These are phyloP conservation scores for Usnea hakonensis DNA, from an alignment of 495 filamentous ascomycete genomes.

Conservation along the genomic window DNA sequence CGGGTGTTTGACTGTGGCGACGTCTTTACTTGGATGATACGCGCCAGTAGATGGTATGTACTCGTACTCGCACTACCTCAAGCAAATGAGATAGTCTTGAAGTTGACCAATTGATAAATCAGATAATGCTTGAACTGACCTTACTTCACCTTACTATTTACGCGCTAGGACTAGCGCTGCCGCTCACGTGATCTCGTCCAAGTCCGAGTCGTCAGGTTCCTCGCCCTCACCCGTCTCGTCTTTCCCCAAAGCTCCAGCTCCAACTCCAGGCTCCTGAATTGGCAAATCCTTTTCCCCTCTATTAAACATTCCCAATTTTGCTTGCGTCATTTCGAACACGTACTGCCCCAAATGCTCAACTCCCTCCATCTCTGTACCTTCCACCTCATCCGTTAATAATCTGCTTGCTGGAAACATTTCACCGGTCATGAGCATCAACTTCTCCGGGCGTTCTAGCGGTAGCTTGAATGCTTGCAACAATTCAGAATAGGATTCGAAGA, in stretches of 20 bases:
- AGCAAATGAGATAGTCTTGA: not conserved
- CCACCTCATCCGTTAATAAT: constrained; percentile 48
- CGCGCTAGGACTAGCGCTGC: not conserved
- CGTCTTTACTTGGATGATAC: too few species aligned
- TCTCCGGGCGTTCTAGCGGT: constrained; percentile 62
- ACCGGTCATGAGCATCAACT: constrained; percentile 69
- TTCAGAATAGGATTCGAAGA: constrained; percentile 86
- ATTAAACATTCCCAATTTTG: constrained; percentile 61
- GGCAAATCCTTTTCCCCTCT: constrained; percentile 34
- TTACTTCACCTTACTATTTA: not conserved
- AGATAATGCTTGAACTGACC: not conserved
- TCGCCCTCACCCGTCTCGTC: constrained; percentile 31
- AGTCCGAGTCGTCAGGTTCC: constrained; percentile 1
- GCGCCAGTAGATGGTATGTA: too few species aligned
- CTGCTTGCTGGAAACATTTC: constrained; percentile 76
- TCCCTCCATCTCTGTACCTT: constrained; percentile 65
- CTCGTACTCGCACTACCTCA: not conserved
- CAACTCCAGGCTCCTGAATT: constrained; percentile 36
- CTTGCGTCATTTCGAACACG: constrained; percentile 92
- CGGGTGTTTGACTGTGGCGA: not conserved
- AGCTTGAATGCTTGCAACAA: constrained; percentile 75
- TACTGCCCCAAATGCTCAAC: constrained; percentile 95
- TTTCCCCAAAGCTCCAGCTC: constrained; percentile 29
- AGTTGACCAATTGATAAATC: not conserved
- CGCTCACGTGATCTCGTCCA: constrained; percentile 9